Conservation (phyloP, 164 flowering plant genomes). For the Chimonanthus praecox region DNA sequence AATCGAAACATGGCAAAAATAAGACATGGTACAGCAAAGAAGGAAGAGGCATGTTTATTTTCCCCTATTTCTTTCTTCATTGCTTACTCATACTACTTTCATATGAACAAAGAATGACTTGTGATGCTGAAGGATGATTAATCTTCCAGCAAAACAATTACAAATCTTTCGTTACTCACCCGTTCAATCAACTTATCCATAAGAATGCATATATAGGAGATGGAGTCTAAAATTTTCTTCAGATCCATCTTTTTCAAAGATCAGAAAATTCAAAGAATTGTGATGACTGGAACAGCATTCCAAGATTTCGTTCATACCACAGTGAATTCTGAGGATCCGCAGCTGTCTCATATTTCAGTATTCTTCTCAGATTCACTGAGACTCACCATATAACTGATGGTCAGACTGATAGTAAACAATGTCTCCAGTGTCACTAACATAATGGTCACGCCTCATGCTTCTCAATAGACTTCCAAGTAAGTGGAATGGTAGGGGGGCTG, state of each 20-base stretch:
- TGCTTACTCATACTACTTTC: neutral
- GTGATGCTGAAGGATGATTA: neutral
- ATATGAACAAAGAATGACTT: neutral
- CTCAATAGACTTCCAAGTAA: slow-evolving; percentile 28
- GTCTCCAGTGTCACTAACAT: slow-evolving; percentile 50
- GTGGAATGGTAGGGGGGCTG: slow-evolving; percentile 52
- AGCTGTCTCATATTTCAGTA: neutral
- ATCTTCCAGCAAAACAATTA: neutral
- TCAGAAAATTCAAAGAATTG: too few species aligned
- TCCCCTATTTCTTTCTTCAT: neutral
- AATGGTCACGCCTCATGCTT: slow-evolving; percentile 50
- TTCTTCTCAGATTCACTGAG: slow-evolving; percentile 6
- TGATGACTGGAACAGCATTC: too few species aligned
- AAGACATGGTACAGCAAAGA: too few species aligned
- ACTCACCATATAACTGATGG: slow-evolving; percentile 16
- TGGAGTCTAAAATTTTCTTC: neutral
- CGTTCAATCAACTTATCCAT: neutral
- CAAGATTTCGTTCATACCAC: neutral
- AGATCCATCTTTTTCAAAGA: neutral
- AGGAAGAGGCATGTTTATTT: neutral
- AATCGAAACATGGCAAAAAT: too few species aligned
- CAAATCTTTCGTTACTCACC: neutral
- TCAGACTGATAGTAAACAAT: slow-evolving; percentile 55
- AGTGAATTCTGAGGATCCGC: neutral
- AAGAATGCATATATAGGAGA: neutral